Evolutionary conservation across 2,329 filamentous ascomycete species (phyloP), one percentile per base, ranked within the genome.

Genomic region (Sarocladium kiliense): DNA sequence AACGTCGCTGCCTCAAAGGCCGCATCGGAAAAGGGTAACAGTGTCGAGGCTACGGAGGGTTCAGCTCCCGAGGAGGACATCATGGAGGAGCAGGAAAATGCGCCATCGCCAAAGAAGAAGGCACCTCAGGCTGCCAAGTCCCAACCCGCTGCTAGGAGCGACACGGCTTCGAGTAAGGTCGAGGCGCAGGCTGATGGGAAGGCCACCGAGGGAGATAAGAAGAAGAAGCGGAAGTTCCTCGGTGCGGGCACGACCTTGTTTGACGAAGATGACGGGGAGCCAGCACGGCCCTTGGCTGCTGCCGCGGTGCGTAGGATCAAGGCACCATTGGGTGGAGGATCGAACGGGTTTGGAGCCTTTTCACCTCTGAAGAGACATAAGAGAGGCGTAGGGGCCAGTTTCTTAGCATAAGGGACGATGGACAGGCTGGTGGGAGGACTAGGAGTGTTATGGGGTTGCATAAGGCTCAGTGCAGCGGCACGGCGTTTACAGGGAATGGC

Each of bases 311-410:
- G 68, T 47, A 59, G 59, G 59, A 32, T 64, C 54, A 72, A 74
- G 60, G 68, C 70, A 25, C 70, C 69, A 1, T 67, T 78, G 45
- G 71, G 64, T 37, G 68, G 70, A 30, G 66, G 66, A n/a, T 67
- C 72, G 42, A 76, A 70, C 64, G 79, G 71, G 0, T 81, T 86
- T 53, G 63, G 77, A 12, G 74, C 76, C 3, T 91, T 91, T 66
- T 91, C 87, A 18, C 88, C 88, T 7, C 71, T 91, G 57, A 91
- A 91, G 72, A 80, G 81, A 65, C 84, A 90, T 53, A 79, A 80
- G 56, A 81, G 84, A 58, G 82, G 83, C 30, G 77, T 81, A 3
- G 76, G 77, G 58, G 82, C 83, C 54, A 86, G 83, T 63, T 86
- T 86, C 61, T 66, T 84, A 57, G 77, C 72, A 54, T 81, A 62